These are phyloP conservation scores for Ceratocystis harringtonii DNA, from an alignment of 2,329 filamentous ascomycete species.

Conservation along the genomic window DNA sequence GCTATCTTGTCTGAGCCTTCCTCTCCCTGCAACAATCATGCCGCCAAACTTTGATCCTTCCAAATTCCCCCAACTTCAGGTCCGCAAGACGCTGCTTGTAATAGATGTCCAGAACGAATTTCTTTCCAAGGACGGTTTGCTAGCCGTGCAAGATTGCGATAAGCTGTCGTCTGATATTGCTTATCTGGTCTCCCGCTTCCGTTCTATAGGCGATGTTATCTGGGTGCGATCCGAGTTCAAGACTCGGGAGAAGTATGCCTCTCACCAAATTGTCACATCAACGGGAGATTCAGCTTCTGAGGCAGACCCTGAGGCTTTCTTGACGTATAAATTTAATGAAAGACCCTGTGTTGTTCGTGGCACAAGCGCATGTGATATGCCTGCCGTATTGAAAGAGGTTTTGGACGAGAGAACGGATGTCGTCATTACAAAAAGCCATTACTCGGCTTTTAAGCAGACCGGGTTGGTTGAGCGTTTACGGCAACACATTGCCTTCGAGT, in stretches of 20 bases:
- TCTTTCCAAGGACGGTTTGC: conserved; percentile 47
- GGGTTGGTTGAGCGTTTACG: conserved; percentile 61
- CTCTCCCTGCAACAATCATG: neutral
- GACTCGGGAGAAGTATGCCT: conserved; percentile 30
- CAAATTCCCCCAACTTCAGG: conserved; percentile 40
- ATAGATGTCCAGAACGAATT: conserved; percentile 91
- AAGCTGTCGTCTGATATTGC: conserved; percentile 54
- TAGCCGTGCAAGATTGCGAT: conserved; percentile 48
- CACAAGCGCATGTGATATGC: conserved; percentile 33
- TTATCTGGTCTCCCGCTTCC: conserved; percentile 55
- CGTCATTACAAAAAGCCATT: conserved; percentile 55
- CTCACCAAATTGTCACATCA: conserved; percentile 3
- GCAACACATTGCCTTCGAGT: conserved; percentile 73
- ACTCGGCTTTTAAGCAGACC: conserved; percentile 72
- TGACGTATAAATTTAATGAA: conserved; percentile 28
- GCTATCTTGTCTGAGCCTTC: neutral
- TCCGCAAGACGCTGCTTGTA: conserved; percentile 58
- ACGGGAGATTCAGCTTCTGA: conserved; percentile 14
- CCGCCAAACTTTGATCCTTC: conserved; percentile 33
- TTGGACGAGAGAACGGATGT: conserved; percentile 36
- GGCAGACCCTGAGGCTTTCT: conserved; percentile 32
- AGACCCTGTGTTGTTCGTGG: conserved; percentile 30
- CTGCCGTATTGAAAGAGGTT: conserved; percentile 28
- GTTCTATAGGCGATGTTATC: conserved; percentile 55
- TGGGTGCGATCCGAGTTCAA: conserved; percentile 73